These are phyloP conservation scores for Acanthamoeba triangularis DNA, from an alignment of 208 protist genomes.

Conservation along the genomic window DNA sequence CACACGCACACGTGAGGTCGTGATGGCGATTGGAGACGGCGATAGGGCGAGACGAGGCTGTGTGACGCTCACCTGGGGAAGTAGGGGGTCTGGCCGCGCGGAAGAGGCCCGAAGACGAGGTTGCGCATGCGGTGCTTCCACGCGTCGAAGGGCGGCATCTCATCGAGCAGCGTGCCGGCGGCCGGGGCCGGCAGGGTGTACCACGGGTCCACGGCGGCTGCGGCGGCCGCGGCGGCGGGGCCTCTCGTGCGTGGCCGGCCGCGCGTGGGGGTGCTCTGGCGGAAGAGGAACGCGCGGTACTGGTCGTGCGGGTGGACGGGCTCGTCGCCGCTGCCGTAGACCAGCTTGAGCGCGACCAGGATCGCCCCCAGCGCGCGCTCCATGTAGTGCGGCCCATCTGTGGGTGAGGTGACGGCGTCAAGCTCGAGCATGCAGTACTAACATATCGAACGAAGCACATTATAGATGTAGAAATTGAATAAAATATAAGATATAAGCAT, in stretches of 20 bases:
- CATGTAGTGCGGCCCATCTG: not conserved
- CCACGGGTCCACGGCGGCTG: not conserved
- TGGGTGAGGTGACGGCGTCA: not conserved
- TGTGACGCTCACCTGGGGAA: not conserved
- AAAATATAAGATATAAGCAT: too few species aligned
- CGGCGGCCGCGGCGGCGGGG: not conserved
- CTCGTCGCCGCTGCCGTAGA: not conserved
- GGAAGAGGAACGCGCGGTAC: not conserved
- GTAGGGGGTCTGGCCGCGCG: not conserved
- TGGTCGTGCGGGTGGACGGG: not conserved
- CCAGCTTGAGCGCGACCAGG: not conserved
- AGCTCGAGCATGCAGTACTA: not conserved
- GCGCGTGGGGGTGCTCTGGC: not conserved
- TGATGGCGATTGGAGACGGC: not conserved
- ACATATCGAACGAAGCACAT: not conserved
- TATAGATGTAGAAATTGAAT: too few species aligned
- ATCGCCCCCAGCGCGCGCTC: not conserved
- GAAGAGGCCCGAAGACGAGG: not conserved
- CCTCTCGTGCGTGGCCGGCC: not conserved
- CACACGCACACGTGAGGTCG: not conserved
- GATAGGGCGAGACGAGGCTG: not conserved
- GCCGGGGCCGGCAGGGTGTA: not conserved
- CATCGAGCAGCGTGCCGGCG: not conserved
- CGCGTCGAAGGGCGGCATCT: not conserved
- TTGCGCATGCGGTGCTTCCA: not conserved